phyloP scores from a whole-genome alignment of 805 yeast genomes.

The Metschnikowia continentalis region DNA sequence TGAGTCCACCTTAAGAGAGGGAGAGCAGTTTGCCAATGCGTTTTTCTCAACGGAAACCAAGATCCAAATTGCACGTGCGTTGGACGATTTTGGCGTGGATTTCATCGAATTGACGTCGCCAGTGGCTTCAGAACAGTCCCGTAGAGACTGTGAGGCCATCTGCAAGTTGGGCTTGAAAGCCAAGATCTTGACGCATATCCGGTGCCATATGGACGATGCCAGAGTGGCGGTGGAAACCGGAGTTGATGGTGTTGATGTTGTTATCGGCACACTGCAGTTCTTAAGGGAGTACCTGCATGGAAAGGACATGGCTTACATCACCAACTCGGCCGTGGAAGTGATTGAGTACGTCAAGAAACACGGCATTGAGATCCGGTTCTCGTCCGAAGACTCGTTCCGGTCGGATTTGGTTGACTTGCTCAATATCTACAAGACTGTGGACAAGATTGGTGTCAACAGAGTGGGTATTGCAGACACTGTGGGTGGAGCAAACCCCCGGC shows the following conservation, averaged over 20 bases:
- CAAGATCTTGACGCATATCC: constrained; percentile 91
- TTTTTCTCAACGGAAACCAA: constrained; percentile 92
- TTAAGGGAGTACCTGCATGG: constrained; percentile 94
- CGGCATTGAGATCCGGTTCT: constrained; percentile 94
- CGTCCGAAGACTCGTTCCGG: constrained; percentile 96
- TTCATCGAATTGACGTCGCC: constrained; percentile 97
- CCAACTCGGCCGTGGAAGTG: constrained; percentile 93
- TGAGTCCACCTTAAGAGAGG: constrained; percentile 95
- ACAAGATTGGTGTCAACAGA: constrained; percentile 95
- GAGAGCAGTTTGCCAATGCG: constrained; percentile 98
- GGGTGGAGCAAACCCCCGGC: constrained; percentile 98
- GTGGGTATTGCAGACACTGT: constrained; percentile 99
- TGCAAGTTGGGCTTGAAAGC: constrained; percentile 96
- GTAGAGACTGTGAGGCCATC: constrained; percentile 93
- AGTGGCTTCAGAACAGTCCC: constrained; percentile 92
- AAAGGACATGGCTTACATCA: constrained; percentile 96
- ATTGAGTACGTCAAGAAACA: constrained; percentile 95
- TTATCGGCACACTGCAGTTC: constrained; percentile 94
- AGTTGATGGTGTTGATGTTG: constrained; percentile 98
- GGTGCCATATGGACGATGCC: constrained; percentile 99
- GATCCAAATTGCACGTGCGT: constrained; percentile 93
- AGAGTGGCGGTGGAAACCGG: constrained; percentile 96
- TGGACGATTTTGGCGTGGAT: constrained; percentile 97
- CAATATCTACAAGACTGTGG: constrained; percentile 94
- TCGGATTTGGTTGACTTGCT: constrained; percentile 92